These are phyloP conservation scores for Trypanosoma congolense DNA, from an alignment of 208 protist species.

Conservation along the genomic window DNA sequence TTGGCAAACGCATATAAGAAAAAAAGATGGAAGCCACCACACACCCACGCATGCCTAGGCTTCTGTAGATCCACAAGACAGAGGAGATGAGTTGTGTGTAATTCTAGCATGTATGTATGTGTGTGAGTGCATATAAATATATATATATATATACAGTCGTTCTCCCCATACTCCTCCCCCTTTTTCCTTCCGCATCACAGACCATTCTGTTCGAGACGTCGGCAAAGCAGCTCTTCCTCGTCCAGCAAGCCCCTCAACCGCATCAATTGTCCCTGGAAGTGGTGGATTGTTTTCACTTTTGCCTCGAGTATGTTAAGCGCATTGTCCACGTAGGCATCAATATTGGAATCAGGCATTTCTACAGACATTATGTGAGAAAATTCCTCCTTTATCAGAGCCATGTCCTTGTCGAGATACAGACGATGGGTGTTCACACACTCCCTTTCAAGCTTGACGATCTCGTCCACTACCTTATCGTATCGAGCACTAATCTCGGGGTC, in stretches of 20 bases:
- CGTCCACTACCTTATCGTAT: constrained; percentile 24
- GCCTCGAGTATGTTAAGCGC: constrained; percentile 9
- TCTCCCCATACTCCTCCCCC: not conserved
- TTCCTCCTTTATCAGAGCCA: constrained; percentile 25
- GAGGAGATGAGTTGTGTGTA: too few species aligned
- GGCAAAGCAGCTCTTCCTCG: constrained; percentile 23
- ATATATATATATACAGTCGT: constrained; percentile 13
- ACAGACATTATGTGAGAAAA: constrained; percentile 27
- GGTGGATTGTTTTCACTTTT: constrained; percentile 20
- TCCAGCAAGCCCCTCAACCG: constrained; percentile 10
- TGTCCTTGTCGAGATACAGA: constrained; percentile 22
- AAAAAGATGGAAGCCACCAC: too few species aligned
- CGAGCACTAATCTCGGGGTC: constrained; percentile 16
- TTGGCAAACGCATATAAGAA: too few species aligned
- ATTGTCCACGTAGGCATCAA: constrained; percentile 20
- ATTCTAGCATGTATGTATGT: too few species aligned
- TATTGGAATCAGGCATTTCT: constrained; percentile 26
- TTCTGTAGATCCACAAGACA: too few species aligned
- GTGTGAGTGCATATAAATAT: constrained; percentile 10
- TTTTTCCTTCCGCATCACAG: not conserved
- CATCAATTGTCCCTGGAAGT: constrained; percentile 22
- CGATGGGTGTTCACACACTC: constrained; percentile 21
- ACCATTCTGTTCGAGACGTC: constrained; percentile 16
- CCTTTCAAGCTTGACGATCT: constrained; percentile 20
- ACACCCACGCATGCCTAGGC: too few species aligned